Percentiles rank a stretch among this genome's conserved stretches.
Evolutionary conservation across 2,329 filamentous ascomycete genomes (phyloP).

Genomic region (Fusarium odoratissimum): DNA sequence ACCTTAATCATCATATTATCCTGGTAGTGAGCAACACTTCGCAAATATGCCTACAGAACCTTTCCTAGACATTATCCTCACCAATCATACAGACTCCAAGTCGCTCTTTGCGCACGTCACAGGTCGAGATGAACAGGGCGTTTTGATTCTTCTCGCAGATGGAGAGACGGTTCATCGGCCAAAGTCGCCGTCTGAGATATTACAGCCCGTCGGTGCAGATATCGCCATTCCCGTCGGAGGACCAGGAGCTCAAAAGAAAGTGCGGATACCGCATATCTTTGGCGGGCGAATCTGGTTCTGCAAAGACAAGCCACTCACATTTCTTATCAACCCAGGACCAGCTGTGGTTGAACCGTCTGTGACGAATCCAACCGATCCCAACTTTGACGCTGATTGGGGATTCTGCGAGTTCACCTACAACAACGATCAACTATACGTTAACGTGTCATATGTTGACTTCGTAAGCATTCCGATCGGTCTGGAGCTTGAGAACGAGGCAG

Average conservation of each 20-base stretch:
- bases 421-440: conserved; percentile 69
- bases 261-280: conserved; percentile 76
- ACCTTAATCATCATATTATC: neutral
- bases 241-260: conserved; percentile 67
- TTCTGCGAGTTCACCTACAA: conserved; percentile 80
- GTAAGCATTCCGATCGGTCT: conserved; percentile 73
- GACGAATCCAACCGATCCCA: conserved; percentile 72
- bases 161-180: conserved; percentile 75
- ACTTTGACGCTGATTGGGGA: conserved; percentile 71
- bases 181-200: conserved; percentile 62
- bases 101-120: conserved; percentile 76
- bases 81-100: conserved; percentile 72
- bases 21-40: neutral
- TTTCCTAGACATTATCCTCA: conserved; percentile 68
- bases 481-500: conserved; percentile 60
- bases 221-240: conserved; percentile 73
- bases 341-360: conserved; percentile 80
- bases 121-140: conserved; percentile 67
- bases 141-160: conserved; percentile 73
- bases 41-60: conserved; percentile 31
- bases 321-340: conserved; percentile 77
- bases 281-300: conserved; percentile 81
- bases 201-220: conserved; percentile 65
- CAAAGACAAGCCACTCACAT: conserved; percentile 69
- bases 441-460: conserved; percentile 83